Evolutionary conservation across 2,329 filamentous ascomycete genomes (phyloP).

Genomic region (Aureobasidium musti): DNA sequence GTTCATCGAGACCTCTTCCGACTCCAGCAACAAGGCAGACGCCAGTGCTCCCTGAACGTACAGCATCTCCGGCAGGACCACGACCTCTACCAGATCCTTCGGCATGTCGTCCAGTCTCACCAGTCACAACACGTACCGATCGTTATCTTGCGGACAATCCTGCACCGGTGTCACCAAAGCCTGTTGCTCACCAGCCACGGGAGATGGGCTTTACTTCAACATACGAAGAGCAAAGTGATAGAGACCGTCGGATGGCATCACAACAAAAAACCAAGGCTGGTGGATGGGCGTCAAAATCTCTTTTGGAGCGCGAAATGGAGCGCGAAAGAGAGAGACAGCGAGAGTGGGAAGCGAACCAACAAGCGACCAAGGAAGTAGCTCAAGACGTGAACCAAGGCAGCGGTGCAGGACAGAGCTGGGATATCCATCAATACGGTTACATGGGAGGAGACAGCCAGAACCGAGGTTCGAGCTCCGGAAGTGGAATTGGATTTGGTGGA

Average conservation of each 20-base stretch:
- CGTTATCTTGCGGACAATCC: slow-evolving; percentile 60
- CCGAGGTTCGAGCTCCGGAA: slow-evolving; percentile 60
- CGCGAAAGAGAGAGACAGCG: slow-evolving; percentile 72
- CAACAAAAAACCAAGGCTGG: slow-evolving; percentile 64
- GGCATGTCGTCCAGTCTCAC: slow-evolving; percentile 34
- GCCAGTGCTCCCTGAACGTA: slow-evolving; percentile 35
- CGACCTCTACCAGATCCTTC: slow-evolving; percentile 49
- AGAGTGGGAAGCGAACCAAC: slow-evolving; percentile 78
- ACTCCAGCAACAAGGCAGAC: slow-evolving; percentile 42
- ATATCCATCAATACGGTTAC: slow-evolving; percentile 74
- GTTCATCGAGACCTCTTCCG: slow-evolving; percentile 39
- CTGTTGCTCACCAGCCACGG: slow-evolving; percentile 46
- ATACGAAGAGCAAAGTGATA: slow-evolving; percentile 58
- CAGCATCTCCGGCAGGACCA: slow-evolving; percentile 27
- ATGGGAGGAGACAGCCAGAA: slow-evolving; percentile 77
- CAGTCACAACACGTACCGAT: slow-evolving; percentile 55
- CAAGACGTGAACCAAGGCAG: slow-evolving; percentile 61
- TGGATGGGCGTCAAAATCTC: slow-evolving; percentile 66
- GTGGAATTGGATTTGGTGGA: slow-evolving; percentile 63
- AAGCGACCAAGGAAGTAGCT: slow-evolving; percentile 60
- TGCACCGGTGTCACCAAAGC: slow-evolving; percentile 47
- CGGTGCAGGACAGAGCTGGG: slow-evolving; percentile 71
- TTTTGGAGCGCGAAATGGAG: slow-evolving; percentile 80
- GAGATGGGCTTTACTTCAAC: slow-evolving; percentile 60
- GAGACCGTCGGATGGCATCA: slow-evolving; percentile 60